Percentiles rank a stretch among this genome's conserved stretches.
Evolutionary conservation across 345 rosid species (phyloP).

Genomic region (Pugionium dolabratum): DNA sequence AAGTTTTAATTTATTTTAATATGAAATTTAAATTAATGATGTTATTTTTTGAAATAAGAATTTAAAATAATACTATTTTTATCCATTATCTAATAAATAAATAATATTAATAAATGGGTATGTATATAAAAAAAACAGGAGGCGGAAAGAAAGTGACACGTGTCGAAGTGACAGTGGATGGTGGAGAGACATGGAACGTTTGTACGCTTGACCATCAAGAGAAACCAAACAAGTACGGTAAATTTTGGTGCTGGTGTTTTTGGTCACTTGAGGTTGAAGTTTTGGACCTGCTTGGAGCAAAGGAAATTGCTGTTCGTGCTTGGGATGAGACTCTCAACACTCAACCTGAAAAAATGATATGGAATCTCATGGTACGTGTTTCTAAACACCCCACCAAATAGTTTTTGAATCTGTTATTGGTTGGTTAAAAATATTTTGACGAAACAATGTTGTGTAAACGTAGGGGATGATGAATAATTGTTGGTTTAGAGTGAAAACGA

Average conservation of each 20-base stretch:
- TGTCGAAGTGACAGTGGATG: constrained; percentile 81
- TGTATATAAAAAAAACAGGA: constrained; percentile 44
- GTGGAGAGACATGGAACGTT: constrained; percentile 86
- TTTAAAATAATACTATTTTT: too few relatives aligned
- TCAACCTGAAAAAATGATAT: constrained; percentile 85
- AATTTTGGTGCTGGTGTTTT: too few relatives aligned
- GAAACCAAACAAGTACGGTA: too few relatives aligned
- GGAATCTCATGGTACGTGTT: constrained; percentile 86
- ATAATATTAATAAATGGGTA: too few relatives aligned
- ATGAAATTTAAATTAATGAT: too few relatives aligned
- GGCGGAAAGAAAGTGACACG: constrained; percentile 95
- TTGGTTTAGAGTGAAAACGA: constrained; percentile 80
- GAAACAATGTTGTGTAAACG: background rate
- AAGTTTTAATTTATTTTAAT: too few relatives aligned
- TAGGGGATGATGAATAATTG: constrained; percentile 99
- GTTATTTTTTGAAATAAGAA: too few relatives aligned
- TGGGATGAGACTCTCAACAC: constrained; percentile 94
- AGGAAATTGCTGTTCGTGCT: too few relatives aligned
- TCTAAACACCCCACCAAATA: constrained; percentile 21
- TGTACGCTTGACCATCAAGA: constrained; percentile 72
- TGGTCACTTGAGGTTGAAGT: too few relatives aligned
- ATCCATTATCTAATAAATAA: too few relatives aligned
- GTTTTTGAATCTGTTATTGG: too few relatives aligned
- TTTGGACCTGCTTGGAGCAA: constrained; percentile 68
- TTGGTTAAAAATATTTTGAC: background rate